phyloP scores from a whole-genome alignment of 768 basidiomycete genomes.

The Sarcodon sp. region DNA sequence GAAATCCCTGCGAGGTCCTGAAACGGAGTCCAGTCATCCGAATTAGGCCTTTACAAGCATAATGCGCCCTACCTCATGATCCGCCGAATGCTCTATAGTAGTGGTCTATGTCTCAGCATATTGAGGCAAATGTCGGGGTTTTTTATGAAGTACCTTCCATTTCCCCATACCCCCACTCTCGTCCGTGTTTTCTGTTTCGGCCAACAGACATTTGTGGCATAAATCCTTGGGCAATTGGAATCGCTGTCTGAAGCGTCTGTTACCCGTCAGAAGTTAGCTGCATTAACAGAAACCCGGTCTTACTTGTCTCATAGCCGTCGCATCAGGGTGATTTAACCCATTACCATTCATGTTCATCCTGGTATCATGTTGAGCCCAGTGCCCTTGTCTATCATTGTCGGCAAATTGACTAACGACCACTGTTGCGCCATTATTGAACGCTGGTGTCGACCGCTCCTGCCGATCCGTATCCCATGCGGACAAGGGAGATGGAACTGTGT shows the following conservation, averaged over 20 bases:
- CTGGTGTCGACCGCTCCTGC: background rate
- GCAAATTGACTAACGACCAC: background rate
- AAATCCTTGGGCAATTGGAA: background rate
- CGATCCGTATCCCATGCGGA: background rate
- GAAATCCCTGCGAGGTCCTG: conserved; percentile 43
- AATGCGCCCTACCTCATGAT: background rate
- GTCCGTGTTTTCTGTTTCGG: conserved; percentile 4
- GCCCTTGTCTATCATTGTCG: background rate
- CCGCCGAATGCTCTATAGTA: background rate
- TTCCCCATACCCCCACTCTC: conserved; percentile 24
- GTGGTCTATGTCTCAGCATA: no score
- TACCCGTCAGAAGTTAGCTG: no score
- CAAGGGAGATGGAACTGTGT: background rate
- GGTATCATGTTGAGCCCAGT: background rate
- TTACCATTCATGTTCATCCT: background rate
- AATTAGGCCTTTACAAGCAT: background rate
- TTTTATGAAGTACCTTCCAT: conserved; percentile 21
- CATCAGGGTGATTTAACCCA: background rate
- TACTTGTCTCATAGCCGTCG: background rate
- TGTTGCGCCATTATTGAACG: background rate
- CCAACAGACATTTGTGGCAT: conserved; percentile 5
- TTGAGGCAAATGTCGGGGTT: no score
- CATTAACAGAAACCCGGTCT: no score
- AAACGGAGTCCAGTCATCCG: conserved; percentile 9
- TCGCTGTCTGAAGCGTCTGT: background rate